Evolutionary conservation across 805 yeast species (phyloP), one percentile per base, ranked within the genome.

Genomic region (Spathaspora arborariae): DNA sequence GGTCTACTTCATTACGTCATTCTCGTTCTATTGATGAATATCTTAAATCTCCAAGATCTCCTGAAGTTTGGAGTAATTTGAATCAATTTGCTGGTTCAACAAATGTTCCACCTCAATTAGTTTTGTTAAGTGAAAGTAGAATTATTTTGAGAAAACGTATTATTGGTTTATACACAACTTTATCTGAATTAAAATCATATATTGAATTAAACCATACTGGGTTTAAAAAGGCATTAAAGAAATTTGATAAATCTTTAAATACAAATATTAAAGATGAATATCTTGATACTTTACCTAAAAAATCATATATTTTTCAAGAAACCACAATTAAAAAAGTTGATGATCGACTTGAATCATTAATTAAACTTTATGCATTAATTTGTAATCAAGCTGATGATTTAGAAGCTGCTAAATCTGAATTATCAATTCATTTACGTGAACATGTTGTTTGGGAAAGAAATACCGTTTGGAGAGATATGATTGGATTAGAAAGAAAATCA

Each of bases 401-500:
- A 13, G 78, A 72, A 22, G 56, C 66, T 8, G 80, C 82, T 27
- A 76, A 68, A 53, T 63, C 74, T 3, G 86, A 81, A 56, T 65
- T 84, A 51, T 79, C 80, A 46, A 74, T 82, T 2, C 80, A 76
- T 51, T 65, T 78, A 47, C 66, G 80, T 54, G 82, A 78, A 51
- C 80, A 76, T 51, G 77, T 77, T 41, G 80, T 78, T 2, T 78
- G 79, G 76, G 81, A 78, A 56, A 63, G 82, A 57, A 74, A 76
- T 50, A 76, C 81, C 0, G 77, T 78, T 11, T 78, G 81, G 81
- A 70, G 77, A 55, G 80, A 76, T 51, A 75, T 77, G 80, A 72
- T 77, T 46, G 80, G 80, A 1, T 60, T 76, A 53, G 97, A 91
- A 62, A 78, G 96, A 55, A 87, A 87, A 57, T 74, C 91, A 0